Evolutionary conservation across 495 filamentous ascomycete genomes (phyloP).

Genomic region (Lasiosphaeria miniovina): DNA sequence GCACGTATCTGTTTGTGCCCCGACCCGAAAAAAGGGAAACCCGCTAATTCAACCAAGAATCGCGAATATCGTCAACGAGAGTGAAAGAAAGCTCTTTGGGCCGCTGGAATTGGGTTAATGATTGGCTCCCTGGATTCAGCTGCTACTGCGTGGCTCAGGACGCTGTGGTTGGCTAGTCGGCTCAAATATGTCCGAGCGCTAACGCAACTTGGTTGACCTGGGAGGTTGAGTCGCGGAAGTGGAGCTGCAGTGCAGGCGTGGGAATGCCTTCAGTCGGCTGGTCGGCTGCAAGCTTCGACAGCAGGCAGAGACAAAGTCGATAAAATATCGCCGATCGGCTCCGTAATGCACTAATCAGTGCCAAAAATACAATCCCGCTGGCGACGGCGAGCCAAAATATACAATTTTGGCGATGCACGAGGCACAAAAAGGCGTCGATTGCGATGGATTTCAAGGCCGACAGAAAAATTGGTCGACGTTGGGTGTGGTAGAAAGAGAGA

Average conservation of each 20-base stretch:
- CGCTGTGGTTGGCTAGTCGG: constrained; percentile 15
- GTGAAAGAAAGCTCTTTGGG: too few relatives aligned
- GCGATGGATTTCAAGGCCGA: constrained; percentile 49
- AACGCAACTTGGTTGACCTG: constrained; percentile 14
- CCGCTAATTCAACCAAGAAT: neutral
- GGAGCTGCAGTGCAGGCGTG: constrained; percentile 14
- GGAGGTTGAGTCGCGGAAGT: constrained; percentile 8
- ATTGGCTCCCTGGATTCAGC: constrained; percentile 7
- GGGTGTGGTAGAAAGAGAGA: constrained; percentile 36
- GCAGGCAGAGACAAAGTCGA: constrained; percentile 16
- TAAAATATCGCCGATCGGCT: constrained; percentile 19
- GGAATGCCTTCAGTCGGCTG: constrained; percentile 45
- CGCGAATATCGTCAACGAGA: too few relatives aligned
- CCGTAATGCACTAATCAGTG: constrained; percentile 18
- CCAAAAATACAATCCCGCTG: constrained; percentile 28
- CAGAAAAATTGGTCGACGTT: constrained; percentile 48
- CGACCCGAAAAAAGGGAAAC: neutral
- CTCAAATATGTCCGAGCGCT: constrained; percentile 5
- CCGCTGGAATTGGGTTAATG: constrained; percentile 1
- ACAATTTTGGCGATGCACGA: constrained; percentile 30
- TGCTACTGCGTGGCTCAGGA: neutral
- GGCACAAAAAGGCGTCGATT: constrained; percentile 31
- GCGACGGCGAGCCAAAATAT: constrained; percentile 24
- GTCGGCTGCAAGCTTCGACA: constrained; percentile 19
- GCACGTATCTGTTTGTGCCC: too few relatives aligned